Base-by-base conservation (phyloP, 192 early-diverging fungal genomes). In the Coemansia sp. region DNA sequence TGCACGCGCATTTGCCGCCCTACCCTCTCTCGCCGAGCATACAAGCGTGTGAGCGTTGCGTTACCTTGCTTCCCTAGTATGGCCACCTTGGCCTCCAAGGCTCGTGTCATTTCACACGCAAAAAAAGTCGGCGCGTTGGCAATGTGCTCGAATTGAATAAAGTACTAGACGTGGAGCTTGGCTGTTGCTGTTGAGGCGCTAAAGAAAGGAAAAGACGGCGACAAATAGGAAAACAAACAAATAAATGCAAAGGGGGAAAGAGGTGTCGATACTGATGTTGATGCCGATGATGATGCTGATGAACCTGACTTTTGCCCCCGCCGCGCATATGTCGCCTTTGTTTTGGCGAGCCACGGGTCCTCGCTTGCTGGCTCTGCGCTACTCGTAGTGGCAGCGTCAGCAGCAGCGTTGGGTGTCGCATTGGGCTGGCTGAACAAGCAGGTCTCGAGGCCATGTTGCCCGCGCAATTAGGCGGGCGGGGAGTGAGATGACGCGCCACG, bases 1-100 rank as follows among this genome's bases (percentile, higher is more conserved):
- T n/a, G n/a, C n/a, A n/a, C n/a, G n/a, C n/a, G n/a, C n/a, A n/a
- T n/a, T n/a, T n/a, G n/a, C n/a, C n/a, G n/a, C n/a, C n/a, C n/a
- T n/a, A n/a, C n/a, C n/a, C n/a, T n/a, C n/a, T n/a, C n/a, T n/a
- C n/a, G n/a, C n/a, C n/a, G n/a, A n/a, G n/a, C n/a, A n/a, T n/a
- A n/a, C n/a, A n/a, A n/a, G n/a, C n/a, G n/a, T n/a, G n/a, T n/a
- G n/a, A n/a, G n/a, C 24, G 47, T 24, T 49, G n/a, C 43, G 65
- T 67, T 85, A 88, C 90, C 88, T 84, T 89, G 88, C 63, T 87
- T 91, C 36, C 90, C 90, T 35, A 91, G 83, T 64, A 91, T 89
- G 47, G 89, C 90, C 24, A 91, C 90, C 64, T 91, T 91, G 60
- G 90, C 90, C 71, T 91, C 90, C 41, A 91, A 77, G 10, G 77